These are phyloP conservation scores for Cutaneotrichosporon curvatum DNA, from an alignment of 1,284 basidiomycete species.

Conservation along the genomic window DNA sequence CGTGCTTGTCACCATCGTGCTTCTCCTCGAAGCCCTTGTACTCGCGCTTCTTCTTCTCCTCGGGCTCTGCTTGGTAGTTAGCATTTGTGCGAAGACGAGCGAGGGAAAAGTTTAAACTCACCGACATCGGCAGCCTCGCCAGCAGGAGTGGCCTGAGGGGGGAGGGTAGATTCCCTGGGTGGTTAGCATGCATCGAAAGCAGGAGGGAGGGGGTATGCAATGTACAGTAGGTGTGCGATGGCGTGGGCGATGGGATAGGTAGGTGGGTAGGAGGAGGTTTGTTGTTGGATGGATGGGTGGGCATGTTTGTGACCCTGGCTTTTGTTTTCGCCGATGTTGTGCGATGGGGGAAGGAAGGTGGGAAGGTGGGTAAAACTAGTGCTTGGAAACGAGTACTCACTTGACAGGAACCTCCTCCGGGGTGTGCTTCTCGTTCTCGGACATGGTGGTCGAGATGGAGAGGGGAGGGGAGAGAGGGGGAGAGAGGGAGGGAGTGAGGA, in stretches of 20 bases:
- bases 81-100: neutral
- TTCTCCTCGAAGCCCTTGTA: conserved; percentile 88
- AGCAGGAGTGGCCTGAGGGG: conserved; percentile 13
- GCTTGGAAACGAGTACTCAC: conserved; percentile 24
- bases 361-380: too few species aligned
- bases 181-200: conserved; percentile 3
- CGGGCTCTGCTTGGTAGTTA: conserved; percentile 34
- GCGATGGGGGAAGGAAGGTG: too few species aligned
- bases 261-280: too few species aligned
- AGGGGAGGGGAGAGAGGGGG: conserved; percentile 9
- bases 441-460: conserved; percentile 24
- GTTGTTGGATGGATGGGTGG: too few species aligned
- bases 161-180: conserved; percentile 32
- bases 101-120: conserved; percentile 20
- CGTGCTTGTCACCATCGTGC: conserved; percentile 49
- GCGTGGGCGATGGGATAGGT: too few species aligned
- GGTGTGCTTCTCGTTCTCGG: conserved; percentile 38
- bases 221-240: neutral
- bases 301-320: too few species aligned
- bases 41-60: conserved; percentile 66
- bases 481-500: conserved; percentile 4
- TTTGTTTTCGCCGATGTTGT: too few species aligned
- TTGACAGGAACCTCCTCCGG: conserved; percentile 38
- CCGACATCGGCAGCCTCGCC: conserved; percentile 15
- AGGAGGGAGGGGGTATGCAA: neutral